Conservation (phyloP, 2,329 filamentous ascomycete genomes). For the Botrytis fabae region DNA sequence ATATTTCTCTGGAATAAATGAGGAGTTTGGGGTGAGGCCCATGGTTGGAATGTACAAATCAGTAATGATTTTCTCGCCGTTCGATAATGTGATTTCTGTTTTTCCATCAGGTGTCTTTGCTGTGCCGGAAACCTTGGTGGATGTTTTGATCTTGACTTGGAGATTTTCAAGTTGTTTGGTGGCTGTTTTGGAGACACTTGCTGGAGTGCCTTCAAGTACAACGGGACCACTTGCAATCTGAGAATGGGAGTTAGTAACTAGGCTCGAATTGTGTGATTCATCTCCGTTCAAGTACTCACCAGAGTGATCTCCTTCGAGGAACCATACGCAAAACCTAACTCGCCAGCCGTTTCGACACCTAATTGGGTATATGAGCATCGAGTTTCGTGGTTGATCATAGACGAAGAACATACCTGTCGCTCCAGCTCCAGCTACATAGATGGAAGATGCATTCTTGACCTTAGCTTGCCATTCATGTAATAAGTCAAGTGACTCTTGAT, state of each 20-base stretch:
- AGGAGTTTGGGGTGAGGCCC: conserved; percentile 57
- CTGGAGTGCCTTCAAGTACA: conserved; percentile 32
- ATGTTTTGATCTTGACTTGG: conserved; percentile 51
- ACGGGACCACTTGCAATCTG: conserved; percentile 40
- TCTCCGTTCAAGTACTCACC: conserved; percentile 38
- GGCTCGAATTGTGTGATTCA: background rate
- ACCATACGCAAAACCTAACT: conserved; percentile 40
- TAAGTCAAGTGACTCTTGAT: conserved; percentile 37
- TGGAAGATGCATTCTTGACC: conserved; percentile 33
- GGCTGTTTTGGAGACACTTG: conserved; percentile 34
- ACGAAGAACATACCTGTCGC: conserved; percentile 32
- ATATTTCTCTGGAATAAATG: conserved; percentile 50
- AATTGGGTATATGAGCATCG: background rate
- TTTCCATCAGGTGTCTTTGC: conserved; percentile 46
- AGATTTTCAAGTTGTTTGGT: conserved; percentile 50
- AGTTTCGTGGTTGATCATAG: background rate
- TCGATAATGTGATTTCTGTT: conserved; percentile 51
- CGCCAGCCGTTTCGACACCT: conserved; percentile 40
- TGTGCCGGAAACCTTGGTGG: conserved; percentile 46
- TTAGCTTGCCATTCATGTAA: conserved; percentile 30
- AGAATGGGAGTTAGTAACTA: background rate
- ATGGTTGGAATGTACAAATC: conserved; percentile 59
- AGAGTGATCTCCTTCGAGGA: conserved; percentile 36
- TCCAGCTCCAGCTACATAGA: conserved; percentile 40
- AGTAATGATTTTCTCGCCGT: conserved; percentile 50